Percentiles rank a stretch among this genome's conserved stretches.
These are phyloP conservation scores for Juglanconis oblonga DNA, from an alignment of 2,329 filamentous ascomycete genomes.

Conservation along the genomic window DNA sequence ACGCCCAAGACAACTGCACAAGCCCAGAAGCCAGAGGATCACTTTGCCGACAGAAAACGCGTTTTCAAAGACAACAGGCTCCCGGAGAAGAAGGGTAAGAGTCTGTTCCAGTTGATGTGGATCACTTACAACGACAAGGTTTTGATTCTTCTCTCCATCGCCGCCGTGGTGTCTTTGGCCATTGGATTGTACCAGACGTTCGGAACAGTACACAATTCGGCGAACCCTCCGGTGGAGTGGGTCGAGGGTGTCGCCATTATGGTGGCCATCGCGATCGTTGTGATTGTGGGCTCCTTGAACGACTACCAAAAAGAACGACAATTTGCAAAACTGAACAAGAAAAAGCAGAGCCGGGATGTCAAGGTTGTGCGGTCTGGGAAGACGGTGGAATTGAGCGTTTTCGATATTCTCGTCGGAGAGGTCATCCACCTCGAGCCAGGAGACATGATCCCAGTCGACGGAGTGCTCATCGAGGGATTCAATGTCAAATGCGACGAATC, in stretches of 20 bases:
- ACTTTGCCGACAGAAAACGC: conserved; percentile 63
- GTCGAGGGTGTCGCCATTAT: conserved; percentile 81
- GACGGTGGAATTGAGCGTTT: conserved; percentile 66
- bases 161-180: conserved; percentile 69
- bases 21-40: conserved; percentile 23
- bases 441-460: conserved; percentile 72
- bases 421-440: conserved; percentile 72
- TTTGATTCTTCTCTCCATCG: conserved; percentile 66
- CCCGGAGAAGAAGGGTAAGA: conserved; percentile 73
- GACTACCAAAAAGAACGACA: conserved; percentile 80
- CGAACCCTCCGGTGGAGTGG: conserved; percentile 66
- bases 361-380: conserved; percentile 71
- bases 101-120: conserved; percentile 71
- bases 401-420: conserved; percentile 67
- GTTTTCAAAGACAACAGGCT: conserved; percentile 71
- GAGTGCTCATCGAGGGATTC: conserved; percentile 69
- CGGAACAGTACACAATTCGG: conserved; percentile 50
- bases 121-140: conserved; percentile 85
- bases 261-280: conserved; percentile 74
- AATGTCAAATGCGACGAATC: conserved; percentile 76
- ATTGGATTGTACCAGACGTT: conserved; percentile 76
- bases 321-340: conserved; percentile 75
- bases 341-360: conserved; percentile 72
- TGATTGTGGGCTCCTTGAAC: conserved; percentile 72
- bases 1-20: conserved; percentile 12